phyloP scores from a whole-genome alignment of 2,329 filamentous ascomycete species.

The Penicillium sp. region DNA sequence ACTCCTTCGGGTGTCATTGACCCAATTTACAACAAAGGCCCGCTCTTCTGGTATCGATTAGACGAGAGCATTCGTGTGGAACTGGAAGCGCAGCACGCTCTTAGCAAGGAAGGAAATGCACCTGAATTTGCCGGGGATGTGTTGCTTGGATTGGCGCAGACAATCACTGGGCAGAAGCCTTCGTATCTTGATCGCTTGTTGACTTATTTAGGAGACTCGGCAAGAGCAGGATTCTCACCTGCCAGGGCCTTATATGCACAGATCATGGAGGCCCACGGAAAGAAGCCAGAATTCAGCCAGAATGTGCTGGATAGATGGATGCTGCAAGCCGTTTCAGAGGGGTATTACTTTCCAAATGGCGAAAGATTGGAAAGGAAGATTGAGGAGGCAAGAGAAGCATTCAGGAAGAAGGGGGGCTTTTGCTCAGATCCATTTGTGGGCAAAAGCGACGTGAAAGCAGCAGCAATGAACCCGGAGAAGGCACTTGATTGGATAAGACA shows the following conservation, averaged over 20 bases:
- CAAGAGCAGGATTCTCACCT: constrained; percentile 25
- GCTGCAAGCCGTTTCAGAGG: constrained; percentile 29
- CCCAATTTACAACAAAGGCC: constrained; percentile 33
- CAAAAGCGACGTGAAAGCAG: constrained; percentile 20
- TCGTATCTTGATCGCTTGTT: constrained; percentile 28
- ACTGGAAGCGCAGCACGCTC: constrained; percentile 28
- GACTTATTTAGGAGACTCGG: constrained; percentile 27
- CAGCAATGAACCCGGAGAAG: constrained; percentile 9
- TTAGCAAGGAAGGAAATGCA: constrained; percentile 14
- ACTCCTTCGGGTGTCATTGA: constrained; percentile 25
- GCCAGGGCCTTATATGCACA: constrained; percentile 32
- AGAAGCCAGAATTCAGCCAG: constrained; percentile 18
- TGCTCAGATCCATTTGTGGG: constrained; percentile 28
- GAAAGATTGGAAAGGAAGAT: constrained; percentile 10
- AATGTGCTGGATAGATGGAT: constrained; percentile 25
- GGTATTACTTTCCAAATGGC: constrained; percentile 25
- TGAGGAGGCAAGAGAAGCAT: constrained; percentile 21
- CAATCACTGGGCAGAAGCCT: constrained; percentile 27
- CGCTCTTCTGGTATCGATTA: constrained; percentile 33
- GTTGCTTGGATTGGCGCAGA: constrained; percentile 32
- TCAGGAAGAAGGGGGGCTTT: constrained; percentile 27
- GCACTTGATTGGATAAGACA: constrained; percentile 13
- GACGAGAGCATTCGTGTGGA: constrained; percentile 27
- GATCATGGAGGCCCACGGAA: constrained; percentile 28
- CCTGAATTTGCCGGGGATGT: constrained; percentile 26